phyloP scores from a whole-genome alignment of 805 yeast genomes.

The Cyberlindnera americana region DNA sequence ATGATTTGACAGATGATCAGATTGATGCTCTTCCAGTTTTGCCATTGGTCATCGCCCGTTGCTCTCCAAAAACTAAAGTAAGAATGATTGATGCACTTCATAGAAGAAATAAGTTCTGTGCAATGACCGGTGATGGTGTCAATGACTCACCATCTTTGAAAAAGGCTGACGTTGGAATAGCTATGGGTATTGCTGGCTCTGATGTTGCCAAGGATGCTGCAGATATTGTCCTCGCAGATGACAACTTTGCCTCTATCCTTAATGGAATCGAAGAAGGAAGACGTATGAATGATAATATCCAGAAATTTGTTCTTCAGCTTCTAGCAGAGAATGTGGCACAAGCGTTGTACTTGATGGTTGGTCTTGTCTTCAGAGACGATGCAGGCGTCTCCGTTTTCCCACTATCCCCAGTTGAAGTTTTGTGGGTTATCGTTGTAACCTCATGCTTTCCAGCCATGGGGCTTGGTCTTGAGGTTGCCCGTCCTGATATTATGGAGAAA shows the following conservation, averaged over 20 bases:
- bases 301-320: conserved; percentile 71
- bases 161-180: conserved; percentile 77
- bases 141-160: conserved; percentile 78
- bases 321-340: conserved; percentile 72
- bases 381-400: conserved; percentile 75
- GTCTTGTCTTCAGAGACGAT: conserved; percentile 64
- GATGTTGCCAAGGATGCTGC: conserved; percentile 86
- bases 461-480: conserved; percentile 63
- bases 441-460: conserved; percentile 87
- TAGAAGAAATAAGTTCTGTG: conserved; percentile 59
- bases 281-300: conserved; percentile 74
- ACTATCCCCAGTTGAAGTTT: conserved; percentile 72
- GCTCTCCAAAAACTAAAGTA: conserved; percentile 81
- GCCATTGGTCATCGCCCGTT: conserved; percentile 76
- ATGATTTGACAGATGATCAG: conserved; percentile 54
- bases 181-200: conserved; percentile 79
- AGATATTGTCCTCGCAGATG: conserved; percentile 72
- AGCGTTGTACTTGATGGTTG: conserved; percentile 64
- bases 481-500: conserved; percentile 57
- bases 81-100: conserved; percentile 76
- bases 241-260: conserved; percentile 75
- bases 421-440: conserved; percentile 77
- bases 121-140: conserved; percentile 86
- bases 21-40: conserved; percentile 62
- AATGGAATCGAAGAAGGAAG: conserved; percentile 80